Evolutionary conservation across 306 rosid genomes (phyloP), one percentile per base, ranked within the genome.

Genomic region (Citrullus mucosospermus): DNA sequence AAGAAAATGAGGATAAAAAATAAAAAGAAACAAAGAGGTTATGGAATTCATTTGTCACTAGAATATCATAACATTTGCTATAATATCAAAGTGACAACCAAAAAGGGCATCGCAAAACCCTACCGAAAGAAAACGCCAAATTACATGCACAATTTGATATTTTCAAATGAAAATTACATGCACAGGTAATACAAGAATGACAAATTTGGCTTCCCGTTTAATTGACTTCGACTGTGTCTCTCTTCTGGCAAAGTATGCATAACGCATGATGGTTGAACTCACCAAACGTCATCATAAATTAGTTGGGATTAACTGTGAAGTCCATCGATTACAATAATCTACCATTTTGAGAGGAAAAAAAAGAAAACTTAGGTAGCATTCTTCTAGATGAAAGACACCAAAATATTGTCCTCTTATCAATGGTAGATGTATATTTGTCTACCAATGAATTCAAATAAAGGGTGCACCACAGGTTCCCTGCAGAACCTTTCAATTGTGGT

Each of bases 21-120:
- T 48, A 48, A 18, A 81, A 81, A 46, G 71, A 56, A 51, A 57
- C 18, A 65, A 77, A 62, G 10, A 78, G 80, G 78, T 76, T 44
- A 53, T 11, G 57, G 60, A 60, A 79, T 67, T 69, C 75, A 83
- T 75, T 36, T 56, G 43, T 32, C 25, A 6, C 48, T 61, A 36
- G 67, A 57, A 77, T 48, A 77, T 9, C 38, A 77, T 22, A 15
- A 48, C 32, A 76, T 80, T 74, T 34, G 18, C 53, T 34, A 9
- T 10, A 13, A 78, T 16, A 4, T 7, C 32, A 69, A 43, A 71
- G 43, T 30, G 0, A 74, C 13, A 46, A 60, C 17, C 44, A 73
- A 57, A 72, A 57, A 73, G 2, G 14, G 43, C 5, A 7, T 39
- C 46, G 76, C n/a, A 44, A 22, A 70, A 53, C n/a, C 20, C 56